Evolutionary conservation across 2,329 filamentous ascomycete genomes (phyloP).

Genomic region (Verticillium dahliae): DNA sequence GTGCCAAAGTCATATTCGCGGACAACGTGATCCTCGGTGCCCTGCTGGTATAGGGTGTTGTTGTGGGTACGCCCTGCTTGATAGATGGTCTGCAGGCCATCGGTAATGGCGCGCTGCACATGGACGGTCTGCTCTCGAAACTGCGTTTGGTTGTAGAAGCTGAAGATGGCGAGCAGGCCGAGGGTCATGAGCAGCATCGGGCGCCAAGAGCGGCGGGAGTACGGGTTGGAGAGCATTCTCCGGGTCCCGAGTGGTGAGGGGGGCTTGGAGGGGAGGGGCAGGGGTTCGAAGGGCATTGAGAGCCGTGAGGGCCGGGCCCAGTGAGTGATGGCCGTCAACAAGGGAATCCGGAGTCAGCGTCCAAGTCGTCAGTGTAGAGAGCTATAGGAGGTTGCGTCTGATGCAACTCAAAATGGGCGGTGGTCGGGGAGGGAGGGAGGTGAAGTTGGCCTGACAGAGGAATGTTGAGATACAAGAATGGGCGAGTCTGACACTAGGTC

Average conservation of each 20-base stretch:
- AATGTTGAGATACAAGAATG: neutral
- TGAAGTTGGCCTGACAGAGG: neutral
- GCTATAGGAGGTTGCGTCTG: neutral
- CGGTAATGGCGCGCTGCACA: slow-evolving; percentile 1
- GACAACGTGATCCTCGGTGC: slow-evolving; percentile 23
- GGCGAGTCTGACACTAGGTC: neutral
- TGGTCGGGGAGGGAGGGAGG: neutral
- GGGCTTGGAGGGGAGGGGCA: slow-evolving; percentile 1
- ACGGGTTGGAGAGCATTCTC: slow-evolving; percentile 1
- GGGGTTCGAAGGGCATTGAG: neutral
- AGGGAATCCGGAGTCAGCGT: neutral
- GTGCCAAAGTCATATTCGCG: slow-evolving; percentile 27
- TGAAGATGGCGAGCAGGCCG: neutral
- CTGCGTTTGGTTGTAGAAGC: slow-evolving; percentile 1
- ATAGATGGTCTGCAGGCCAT: neutral
- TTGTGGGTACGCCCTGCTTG: slow-evolving; percentile 21
- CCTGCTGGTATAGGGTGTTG: slow-evolving; percentile 30
- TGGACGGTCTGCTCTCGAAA: neutral
- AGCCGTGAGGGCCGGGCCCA: neutral
- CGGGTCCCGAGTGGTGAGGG: neutral
- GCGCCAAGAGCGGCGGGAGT: slow-evolving; percentile 1
- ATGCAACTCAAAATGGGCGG: neutral
- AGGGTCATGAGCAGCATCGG: slow-evolving; percentile 1
- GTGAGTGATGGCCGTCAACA: neutral
- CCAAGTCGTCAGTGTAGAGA: neutral